A percentile compares a stretch with the other conserved stretches of the same genome.
These are phyloP conservation scores for Aphanoascus verrucosus DNA, from an alignment of 2,329 filamentous ascomycete genomes.

Conservation along the genomic window DNA sequence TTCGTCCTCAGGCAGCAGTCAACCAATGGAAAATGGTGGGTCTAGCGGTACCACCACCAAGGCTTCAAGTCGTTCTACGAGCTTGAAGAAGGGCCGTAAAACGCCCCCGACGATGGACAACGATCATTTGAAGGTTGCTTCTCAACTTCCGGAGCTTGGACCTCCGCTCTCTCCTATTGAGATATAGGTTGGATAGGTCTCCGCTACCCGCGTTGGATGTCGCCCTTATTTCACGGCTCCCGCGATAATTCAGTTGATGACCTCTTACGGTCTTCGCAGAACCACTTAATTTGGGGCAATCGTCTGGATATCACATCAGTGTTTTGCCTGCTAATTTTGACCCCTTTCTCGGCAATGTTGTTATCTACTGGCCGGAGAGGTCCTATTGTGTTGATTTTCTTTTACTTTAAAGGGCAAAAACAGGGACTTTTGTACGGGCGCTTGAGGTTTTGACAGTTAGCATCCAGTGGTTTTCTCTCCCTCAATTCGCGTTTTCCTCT, in stretches of 20 bases:
- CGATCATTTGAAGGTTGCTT: slow-evolving; percentile 29
- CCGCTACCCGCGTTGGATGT: neutral
- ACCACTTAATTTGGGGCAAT: neutral
- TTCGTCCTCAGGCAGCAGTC: slow-evolving; percentile 56
- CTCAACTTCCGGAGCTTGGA: slow-evolving; percentile 39
- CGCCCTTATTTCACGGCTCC: neutral
- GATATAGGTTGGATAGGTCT: slow-evolving; percentile 20
- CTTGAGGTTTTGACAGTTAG: neutral
- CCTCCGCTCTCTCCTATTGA: slow-evolving; percentile 40
- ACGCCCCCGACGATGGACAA: slow-evolving; percentile 14
- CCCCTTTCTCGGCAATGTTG: neutral
- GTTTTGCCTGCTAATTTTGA: neutral
- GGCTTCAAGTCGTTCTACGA: slow-evolving; percentile 23
- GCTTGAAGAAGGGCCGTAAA: slow-evolving; percentile 24
- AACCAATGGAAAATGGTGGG: slow-evolving; percentile 23
- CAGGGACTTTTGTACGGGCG: neutral
- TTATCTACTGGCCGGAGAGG: neutral
- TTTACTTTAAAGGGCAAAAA: neutral
- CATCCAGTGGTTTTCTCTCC: neutral
- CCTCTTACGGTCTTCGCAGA: neutral
- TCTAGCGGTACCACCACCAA: slow-evolving; percentile 10
- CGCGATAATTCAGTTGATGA: neutral
- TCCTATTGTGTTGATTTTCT: neutral
- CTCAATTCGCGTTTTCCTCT: neutral
- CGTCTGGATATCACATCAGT: neutral